Evolutionary conservation across 2,329 filamentous ascomycete species (phyloP).

Genomic region (Fusarium sp.): DNA sequence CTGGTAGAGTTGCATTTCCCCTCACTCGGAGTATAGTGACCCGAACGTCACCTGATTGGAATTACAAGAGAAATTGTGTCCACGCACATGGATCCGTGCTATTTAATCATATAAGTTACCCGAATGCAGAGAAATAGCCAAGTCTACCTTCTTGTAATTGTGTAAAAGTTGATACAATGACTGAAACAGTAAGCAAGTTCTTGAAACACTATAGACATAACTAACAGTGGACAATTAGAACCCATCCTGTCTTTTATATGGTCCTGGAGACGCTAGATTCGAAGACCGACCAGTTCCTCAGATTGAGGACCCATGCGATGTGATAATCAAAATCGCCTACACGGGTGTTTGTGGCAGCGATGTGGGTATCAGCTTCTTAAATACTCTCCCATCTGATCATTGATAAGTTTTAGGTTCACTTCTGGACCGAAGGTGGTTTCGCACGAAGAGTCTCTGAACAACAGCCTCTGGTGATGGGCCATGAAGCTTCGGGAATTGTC

Average conservation of each 20-base stretch:
- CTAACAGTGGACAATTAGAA: conserved; percentile 10
- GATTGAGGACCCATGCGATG: conserved; percentile 46
- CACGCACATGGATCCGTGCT: too few relatives aligned
- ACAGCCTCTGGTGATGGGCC: conserved; percentile 81
- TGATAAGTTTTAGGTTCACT: conserved; percentile 72
- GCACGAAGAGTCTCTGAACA: conserved; percentile 81
- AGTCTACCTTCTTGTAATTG: not conserved
- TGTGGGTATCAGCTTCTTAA: conserved; percentile 11
- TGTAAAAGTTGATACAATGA: conserved; percentile 1
- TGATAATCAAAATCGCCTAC: conserved; percentile 44
- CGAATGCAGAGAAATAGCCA: too few relatives aligned
- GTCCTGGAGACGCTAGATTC: conserved; percentile 38
- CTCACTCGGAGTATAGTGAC: conserved; percentile 24
- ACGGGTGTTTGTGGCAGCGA: conserved; percentile 50
- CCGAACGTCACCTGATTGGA: conserved; percentile 28
- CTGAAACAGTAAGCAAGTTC: conserved; percentile 1
- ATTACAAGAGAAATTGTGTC: not conserved
- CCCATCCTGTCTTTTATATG: conserved; percentile 43
- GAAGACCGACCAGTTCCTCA: conserved; percentile 39
- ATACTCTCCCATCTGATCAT: not conserved
- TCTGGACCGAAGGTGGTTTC: conserved; percentile 88
- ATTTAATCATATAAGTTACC: too few relatives aligned
- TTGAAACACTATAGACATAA: too few relatives aligned
- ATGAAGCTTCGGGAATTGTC: conserved; percentile 80
- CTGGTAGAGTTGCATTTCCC: conserved; percentile 14